Evolutionary conservation across 768 basidiomycete species (phyloP), one percentile per base, ranked within the genome.

Genomic region (Mycena kentingensis): DNA sequence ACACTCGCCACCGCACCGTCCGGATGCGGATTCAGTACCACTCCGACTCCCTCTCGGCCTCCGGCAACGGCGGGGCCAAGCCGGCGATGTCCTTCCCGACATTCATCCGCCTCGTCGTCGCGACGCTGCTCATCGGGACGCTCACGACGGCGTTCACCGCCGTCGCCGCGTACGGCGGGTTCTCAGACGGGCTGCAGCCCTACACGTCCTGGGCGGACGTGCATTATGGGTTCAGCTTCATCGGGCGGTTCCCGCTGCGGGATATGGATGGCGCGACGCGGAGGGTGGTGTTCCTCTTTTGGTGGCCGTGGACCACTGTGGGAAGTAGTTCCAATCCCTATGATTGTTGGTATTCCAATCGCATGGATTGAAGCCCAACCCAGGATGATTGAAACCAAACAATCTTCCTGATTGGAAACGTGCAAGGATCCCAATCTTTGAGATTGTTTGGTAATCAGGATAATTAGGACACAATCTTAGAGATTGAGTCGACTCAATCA

Each of bases 61-160:
- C 11, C 11, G 19, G 19, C 36, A 42, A 42, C 10, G 12, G 24
- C 19, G 10, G 10, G 10, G 10, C 31, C 31, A 32, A 32, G 10
- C 31, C 31, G 18, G n/a, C 41, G 7, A 42, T 26, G 24, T 11
- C 67, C 65, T 5, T 65, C 64, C 13, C 67, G 71, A 15, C 83
- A 80, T 52, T 42, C 24, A 43, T 83, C 21, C 77, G 83, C 5
- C 72, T 84, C 12, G 70, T 82, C 55, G 67, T 73, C 11, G 68
- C 83, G 45, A 51, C 70, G 3, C 46, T 74, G 46, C 55, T 62
- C 35, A 45, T 60, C 16, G 58, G 66, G 51, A 59, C 49, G 44
- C 49, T 51, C 46, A 57, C 28, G 11, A 35, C 42, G 1, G 28
- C 38, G 15, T 65, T 74, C 52, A 66, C 67, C 37, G 42, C 51